phyloP scores from a whole-genome alignment of 306 rosid species.

The Trifolium repens region DNA sequence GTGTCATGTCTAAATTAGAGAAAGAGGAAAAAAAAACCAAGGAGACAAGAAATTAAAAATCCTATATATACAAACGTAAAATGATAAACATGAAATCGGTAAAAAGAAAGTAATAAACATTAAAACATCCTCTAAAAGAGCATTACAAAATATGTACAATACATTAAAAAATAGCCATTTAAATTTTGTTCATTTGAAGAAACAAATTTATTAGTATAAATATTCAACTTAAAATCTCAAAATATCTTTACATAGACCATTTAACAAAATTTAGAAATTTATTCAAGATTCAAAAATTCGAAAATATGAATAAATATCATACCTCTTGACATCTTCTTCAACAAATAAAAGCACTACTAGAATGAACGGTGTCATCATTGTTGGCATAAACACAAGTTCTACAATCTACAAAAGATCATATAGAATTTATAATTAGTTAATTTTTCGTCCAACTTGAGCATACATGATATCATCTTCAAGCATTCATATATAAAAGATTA shows the following conservation, averaged over 20 bases:
- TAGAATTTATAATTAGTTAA: too few species aligned
- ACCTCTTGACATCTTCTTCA: constrained; percentile 71
- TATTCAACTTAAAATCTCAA: background rate
- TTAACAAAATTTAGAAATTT: too few species aligned
- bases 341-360: constrained; percentile 47
- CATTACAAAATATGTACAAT: too few species aligned
- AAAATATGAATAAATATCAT: background rate
- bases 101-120: too few species aligned
- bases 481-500: too few species aligned
- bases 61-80: background rate
- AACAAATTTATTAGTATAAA: background rate
- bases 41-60: background rate
- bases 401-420: constrained; percentile 58
- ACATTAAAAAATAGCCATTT: too few species aligned
- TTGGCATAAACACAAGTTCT: constrained; percentile 46
- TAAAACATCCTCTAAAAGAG: too few species aligned
- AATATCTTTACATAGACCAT: background rate
- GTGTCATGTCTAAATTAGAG: background rate
- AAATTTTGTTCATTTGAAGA: too few species aligned
- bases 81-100: too few species aligned
- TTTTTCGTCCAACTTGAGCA: too few species aligned
- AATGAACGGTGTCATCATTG: constrained; percentile 34
- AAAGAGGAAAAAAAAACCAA: background rate
- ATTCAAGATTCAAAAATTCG: background rate
- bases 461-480: too few species aligned